Evolutionary conservation across 2,329 filamentous ascomycete species (phyloP).

Genomic region (Pseudodiploospora longispora): DNA sequence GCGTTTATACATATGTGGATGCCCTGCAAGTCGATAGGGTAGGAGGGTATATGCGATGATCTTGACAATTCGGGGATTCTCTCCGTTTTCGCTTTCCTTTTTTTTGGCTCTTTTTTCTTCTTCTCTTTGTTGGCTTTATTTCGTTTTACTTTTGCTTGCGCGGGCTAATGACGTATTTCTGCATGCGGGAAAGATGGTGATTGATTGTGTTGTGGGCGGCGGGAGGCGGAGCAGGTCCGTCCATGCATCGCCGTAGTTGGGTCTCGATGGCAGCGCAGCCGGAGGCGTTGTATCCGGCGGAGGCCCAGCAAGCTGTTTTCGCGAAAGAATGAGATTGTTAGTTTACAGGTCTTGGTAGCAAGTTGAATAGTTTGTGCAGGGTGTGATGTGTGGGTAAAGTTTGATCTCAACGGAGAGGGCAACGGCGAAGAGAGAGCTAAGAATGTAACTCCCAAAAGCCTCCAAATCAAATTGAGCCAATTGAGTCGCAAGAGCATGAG

Average conservation of each 20-base stretch:
- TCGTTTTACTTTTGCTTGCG: slow-evolving; percentile 25
- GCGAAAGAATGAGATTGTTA: background rate
- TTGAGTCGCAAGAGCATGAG: too few relatives aligned
- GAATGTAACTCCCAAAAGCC: too few relatives aligned
- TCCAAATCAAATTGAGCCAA: too few relatives aligned
- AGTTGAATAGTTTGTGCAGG: too few relatives aligned
- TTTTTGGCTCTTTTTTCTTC: background rate
- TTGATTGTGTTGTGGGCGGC: slow-evolving; percentile 72
- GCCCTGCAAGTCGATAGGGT: too few relatives aligned
- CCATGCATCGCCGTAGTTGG: slow-evolving; percentile 66
- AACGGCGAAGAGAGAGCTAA: background rate
- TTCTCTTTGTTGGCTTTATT: background rate
- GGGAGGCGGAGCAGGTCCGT: slow-evolving; percentile 52
- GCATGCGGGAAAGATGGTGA: slow-evolving; percentile 78
- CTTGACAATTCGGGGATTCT: background rate
- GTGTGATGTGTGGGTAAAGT: too few relatives aligned
- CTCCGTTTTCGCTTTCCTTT: background rate
- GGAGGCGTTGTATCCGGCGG: slow-evolving; percentile 57
- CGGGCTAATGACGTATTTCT: slow-evolving; percentile 53
- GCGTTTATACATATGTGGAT: too few relatives aligned
- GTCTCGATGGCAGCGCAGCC: slow-evolving; percentile 53
- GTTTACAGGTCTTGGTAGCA: too few relatives aligned
- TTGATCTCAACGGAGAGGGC: too few relatives aligned
- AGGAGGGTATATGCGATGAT: background rate
- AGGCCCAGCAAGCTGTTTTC: slow-evolving; percentile 70